phyloP scores from a whole-genome alignment of 2,329 filamentous ascomycete genomes.

The Thyridium curvatum region DNA sequence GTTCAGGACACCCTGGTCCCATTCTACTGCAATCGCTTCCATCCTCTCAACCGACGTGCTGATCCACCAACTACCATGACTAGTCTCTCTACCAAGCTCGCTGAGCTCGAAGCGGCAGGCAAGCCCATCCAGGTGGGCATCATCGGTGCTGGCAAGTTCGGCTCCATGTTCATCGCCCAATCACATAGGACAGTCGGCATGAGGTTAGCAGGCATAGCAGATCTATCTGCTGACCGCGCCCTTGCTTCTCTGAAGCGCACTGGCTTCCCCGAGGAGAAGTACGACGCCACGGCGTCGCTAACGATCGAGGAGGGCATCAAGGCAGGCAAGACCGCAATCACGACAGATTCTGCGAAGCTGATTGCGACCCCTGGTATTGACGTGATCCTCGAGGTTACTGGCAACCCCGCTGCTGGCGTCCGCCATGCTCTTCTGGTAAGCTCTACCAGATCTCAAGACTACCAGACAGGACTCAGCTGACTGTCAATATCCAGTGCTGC shows the following conservation, averaged over 20 bases:
- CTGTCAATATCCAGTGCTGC: slow-evolving; percentile 20
- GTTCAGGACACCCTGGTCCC: no score
- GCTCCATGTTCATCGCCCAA: slow-evolving; percentile 40
- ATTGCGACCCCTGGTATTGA: slow-evolving; percentile 35
- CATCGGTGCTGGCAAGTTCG: slow-evolving; percentile 39
- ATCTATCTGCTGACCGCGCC: slow-evolving; percentile 32
- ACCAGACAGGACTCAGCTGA: neutral
- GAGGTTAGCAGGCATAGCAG: slow-evolving; percentile 34
- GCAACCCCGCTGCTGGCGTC: slow-evolving; percentile 34
- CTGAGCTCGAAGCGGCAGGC: slow-evolving; percentile 27
- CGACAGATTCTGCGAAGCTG: slow-evolving; percentile 31
- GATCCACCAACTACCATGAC: slow-evolving; percentile 20
- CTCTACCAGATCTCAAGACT: no score
- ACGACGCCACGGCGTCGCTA: slow-evolving; percentile 23
- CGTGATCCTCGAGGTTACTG: slow-evolving; percentile 36
- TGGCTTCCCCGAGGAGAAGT: slow-evolving; percentile 29
- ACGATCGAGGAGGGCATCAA: slow-evolving; percentile 31
- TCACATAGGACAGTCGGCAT: slow-evolving; percentile 33
- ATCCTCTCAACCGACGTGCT: no score
- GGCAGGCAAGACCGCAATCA: slow-evolving; percentile 31
- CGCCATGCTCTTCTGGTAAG: slow-evolving; percentile 27
- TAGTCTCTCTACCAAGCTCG: slow-evolving; percentile 31
- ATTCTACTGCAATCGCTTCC: no score
- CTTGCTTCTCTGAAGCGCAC: slow-evolving; percentile 31
- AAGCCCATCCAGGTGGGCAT: slow-evolving; percentile 34